Conservation (phyloP, 2,329 filamentous ascomycete genomes). For the Beauveria scarabaeidicola region DNA sequence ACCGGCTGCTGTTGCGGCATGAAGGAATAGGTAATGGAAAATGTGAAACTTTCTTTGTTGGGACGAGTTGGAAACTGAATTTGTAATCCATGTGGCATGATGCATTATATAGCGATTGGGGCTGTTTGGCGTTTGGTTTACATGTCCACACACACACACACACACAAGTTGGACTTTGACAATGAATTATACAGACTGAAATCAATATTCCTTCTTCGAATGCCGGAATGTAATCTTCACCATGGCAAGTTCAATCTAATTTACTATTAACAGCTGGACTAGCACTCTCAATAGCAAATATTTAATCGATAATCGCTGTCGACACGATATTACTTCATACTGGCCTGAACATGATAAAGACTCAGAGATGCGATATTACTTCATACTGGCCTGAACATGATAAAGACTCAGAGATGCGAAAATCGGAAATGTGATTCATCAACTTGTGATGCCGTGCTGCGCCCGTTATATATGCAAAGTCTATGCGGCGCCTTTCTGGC, state of each 20-base stretch:
- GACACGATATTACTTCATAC: too few relatives aligned
- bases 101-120: slow-evolving; percentile 1
- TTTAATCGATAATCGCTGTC: too few relatives aligned
- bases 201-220: neutral
- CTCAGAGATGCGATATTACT: neutral
- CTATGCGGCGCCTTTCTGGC: slow-evolving; percentile 3
- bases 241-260: too few relatives aligned
- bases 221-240: too few relatives aligned
- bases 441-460: neutral
- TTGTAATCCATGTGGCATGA: neutral
- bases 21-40: neutral
- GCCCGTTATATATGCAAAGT: slow-evolving; percentile 11
- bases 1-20: neutral
- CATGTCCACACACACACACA: neutral
- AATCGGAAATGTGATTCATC: neutral
- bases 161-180: neutral
- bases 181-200: neutral
- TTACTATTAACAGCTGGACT: too few relatives aligned
- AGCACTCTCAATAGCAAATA: too few relatives aligned
- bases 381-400: too few relatives aligned
- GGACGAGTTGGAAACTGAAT: neutral
- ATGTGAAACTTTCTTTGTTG: neutral
- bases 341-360: neutral
- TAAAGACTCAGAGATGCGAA: neutral
- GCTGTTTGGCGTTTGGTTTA: neutral